Evolutionary conservation across 371 early-diverging fungal species (phyloP), one percentile per base, ranked within the genome.

Genomic region (Mucor lusitanicus): DNA sequence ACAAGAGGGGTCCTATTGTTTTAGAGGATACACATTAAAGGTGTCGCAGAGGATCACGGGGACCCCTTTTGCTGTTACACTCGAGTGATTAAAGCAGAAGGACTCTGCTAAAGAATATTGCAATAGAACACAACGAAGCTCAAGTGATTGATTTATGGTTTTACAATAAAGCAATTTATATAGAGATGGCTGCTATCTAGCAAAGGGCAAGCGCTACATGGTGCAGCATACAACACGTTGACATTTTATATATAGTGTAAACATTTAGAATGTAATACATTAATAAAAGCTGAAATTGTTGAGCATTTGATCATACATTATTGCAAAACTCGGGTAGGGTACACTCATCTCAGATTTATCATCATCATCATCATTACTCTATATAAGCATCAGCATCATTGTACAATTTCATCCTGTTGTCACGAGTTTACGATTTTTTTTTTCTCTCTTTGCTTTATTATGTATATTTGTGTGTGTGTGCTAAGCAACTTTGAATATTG

Each of bases 331-430:
- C 61, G 61, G 48, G 33, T 32, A 61, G 50, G 25, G 61, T 61
- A 61, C 61, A 61, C 61, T 61, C 61, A 61, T 61, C 58, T 57
- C 58, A 33, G 21, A 48, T 48, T 37, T 59, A 59, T 59, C 8
- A 39, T 27, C 56, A 30, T 55, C 32, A 55, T 55, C 28, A 30
- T n/a, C 21, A 48, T 48, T 48, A 21, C n/a, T 48, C n/a, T 48
- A 48, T 59, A 59, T 40, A 15, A 39, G 17, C 56, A 32, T 55
- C 32, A 55, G 27, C 28, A 30, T 40, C 50, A 61, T 61, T 48
- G 61, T 50, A 48, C 61, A 61, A 61, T 61, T 61, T 30, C 46
- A 46, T n/a, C n/a, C 21, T 50, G 23, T 50, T 37, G 61, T 61
- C 61, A 61, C 35, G 61, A 61, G 61, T n/a, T 33, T 28, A 28